Evolutionary conservation across 352 stramenopile species (phyloP).

Genomic region (Phytopythium mirpurense): DNA sequence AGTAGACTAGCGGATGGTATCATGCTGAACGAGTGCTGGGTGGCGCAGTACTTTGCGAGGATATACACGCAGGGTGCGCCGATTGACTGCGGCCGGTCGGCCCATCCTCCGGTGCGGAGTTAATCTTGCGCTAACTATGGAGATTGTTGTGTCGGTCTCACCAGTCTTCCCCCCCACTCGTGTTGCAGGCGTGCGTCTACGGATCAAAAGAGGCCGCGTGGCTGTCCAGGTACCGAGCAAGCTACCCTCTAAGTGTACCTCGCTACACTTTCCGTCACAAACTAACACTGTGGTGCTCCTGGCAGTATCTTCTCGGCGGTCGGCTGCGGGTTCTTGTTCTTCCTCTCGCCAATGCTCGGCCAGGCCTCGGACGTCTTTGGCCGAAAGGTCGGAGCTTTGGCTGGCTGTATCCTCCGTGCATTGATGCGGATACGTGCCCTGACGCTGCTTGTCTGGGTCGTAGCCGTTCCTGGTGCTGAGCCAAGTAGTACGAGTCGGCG

Average conservation of each 20-base stretch:
- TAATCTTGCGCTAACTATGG: background rate
- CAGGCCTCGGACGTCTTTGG: constrained; percentile 72
- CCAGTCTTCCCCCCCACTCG: too few relatives aligned
- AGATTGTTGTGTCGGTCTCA: background rate
- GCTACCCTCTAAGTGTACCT: too few relatives aligned
- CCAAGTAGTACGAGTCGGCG: constrained; percentile 49
- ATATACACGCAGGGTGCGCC: constrained; percentile 33
- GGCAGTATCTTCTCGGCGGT: constrained; percentile 58
- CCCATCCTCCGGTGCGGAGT: constrained; percentile 25
- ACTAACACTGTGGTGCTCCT: background rate
- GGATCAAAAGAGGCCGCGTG: constrained; percentile 66
- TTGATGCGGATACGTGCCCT: too few relatives aligned
- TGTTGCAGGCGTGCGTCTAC: constrained; percentile 43
- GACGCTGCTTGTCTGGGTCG: too few relatives aligned
- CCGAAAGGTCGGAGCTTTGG: too few relatives aligned
- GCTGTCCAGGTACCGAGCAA: constrained; percentile 48
- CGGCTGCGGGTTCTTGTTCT: constrained; percentile 53
- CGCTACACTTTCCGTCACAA: too few relatives aligned
- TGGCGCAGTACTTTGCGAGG: constrained; percentile 68
- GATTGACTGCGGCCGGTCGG: constrained; percentile 52
- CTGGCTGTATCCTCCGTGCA: too few relatives aligned
- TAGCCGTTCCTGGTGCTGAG: constrained; percentile 69
- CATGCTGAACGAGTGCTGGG: background rate
- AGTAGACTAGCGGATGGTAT: background rate
- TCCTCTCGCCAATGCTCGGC: constrained; percentile 64